Base-by-base conservation (phyloP, 225 moss, liverwort and hornwort species). In the Climacium dendroides region DNA sequence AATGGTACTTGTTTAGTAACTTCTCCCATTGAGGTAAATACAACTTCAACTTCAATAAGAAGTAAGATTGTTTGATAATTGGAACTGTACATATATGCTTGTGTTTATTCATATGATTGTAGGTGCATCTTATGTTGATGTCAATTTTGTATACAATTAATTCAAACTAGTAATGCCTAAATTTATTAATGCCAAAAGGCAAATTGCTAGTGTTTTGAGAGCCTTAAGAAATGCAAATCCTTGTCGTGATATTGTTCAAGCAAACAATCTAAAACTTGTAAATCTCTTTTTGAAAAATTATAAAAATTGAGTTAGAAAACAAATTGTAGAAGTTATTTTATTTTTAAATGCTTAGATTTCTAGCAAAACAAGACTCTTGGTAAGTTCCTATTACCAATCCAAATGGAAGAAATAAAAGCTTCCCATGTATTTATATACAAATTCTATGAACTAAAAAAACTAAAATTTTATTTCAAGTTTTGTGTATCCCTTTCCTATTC, bases 321-420 rank as follows among this genome's bases (percentile, higher is more conserved):
- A 19, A 74, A 74, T 74, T 2, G 0, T 19, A 32, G 0, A 19
- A 48, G 2, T 19, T 12, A 17, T 45, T 45, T 29, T n/a, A n/a
- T n/a, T n/a, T 29, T 0, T 1, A 2, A 6, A 43, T 71, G 10
- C 30, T 18, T 1, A 18, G 0, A 47, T 18, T 73, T 1, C 11
- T 30, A 18, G 4, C 0, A 30, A 32, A 48, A 32, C 3, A 48
- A 74, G 30, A 18, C 2, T 48, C 19, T 48, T 10, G 1, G 1
- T 7, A 48, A 74, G 0, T 19, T 74, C 6, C 11, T 48, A 32
- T 32, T 2, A 74, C 48, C 19, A 48, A 30, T 48, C 19, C 30
- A 74, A 19, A 50, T 11, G 1, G 5, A 50, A 50, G 1, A 29
- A 50, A 32, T 48, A 47, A 30, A 30, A 20, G 2, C 11, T 12